Evolutionary conservation across 371 early-diverging fungal species (phyloP), one percentile per base, ranked within the genome.

Genomic region (Mortierella sp.): DNA sequence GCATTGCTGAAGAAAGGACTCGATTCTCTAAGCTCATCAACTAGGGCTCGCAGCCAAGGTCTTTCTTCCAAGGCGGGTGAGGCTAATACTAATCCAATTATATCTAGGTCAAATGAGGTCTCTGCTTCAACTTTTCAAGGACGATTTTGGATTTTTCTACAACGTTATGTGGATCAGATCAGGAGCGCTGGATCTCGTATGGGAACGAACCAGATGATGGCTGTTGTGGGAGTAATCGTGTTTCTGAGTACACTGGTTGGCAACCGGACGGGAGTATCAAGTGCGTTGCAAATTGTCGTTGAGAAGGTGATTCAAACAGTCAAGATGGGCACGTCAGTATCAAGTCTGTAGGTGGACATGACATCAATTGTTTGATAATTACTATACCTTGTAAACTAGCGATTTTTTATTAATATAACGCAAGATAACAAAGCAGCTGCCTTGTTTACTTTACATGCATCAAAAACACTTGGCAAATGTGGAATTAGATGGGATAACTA

Each of bases 291-390:
- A 60, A 49, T 61, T 5, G 74, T 45, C 26, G 47, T 66, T 37
- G 55, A 34, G 42, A 78, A 73, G 32, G 62, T 78, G 63, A 66
- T 73, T 63, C 79, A 78, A 51, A 73, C 79, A n/a, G 42, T 73
- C 42, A 78, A 70, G 60, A 78, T 78, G 79, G 79, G 79, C 29
- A 73, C 79, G 19, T 70, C 73, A 0, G 74, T 78, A 26, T 72
- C 72, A 8, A 68, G 78, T 45, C 63, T 72, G 49, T 49, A 49
- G 15, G 8, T 49, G 49, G 49, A 49, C 49, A 49, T 40, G 15
- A 40, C 49, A 23, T 17, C 23, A 8, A n/a, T 23, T n/a, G n/a
- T n/a, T n/a, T 49, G 40, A 40, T 40, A 40, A n/a, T 7, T 15
- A 10, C 15, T 40, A 40, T 40, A 40, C 40, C 40, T 40, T 40